Conservation (phyloP, 176 grass and related monocot species). For the Melocanna baccifera region DNA sequence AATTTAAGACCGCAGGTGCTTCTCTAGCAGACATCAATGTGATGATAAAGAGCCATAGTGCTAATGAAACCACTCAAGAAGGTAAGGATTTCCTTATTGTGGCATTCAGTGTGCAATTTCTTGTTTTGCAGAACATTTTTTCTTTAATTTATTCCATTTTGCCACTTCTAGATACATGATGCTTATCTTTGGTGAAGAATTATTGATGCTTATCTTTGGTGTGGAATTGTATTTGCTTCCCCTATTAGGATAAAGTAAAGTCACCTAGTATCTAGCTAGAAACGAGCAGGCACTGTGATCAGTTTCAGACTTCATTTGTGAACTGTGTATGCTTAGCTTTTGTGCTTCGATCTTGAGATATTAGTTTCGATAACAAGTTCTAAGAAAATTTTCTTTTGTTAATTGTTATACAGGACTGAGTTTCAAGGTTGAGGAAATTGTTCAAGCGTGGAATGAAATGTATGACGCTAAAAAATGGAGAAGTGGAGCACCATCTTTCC, state of each 20-base stretch:
- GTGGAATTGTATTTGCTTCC: background rate
- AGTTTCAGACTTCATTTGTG: background rate
- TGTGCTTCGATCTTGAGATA: background rate
- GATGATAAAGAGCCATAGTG: conserved; percentile 67
- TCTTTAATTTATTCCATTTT: background rate
- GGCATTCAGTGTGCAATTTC: background rate
- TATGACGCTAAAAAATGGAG: conserved; percentile 66
- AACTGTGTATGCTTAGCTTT: background rate
- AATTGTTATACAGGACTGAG: conserved; percentile 54
- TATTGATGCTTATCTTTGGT: background rate
- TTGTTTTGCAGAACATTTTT: background rate
- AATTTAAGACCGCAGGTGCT: conserved; percentile 67
- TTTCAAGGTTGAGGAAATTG: conserved; percentile 79
- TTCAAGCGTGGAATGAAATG: conserved; percentile 76
- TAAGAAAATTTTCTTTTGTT: conserved; percentile 30
- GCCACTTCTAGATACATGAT: background rate
- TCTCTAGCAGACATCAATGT: conserved; percentile 52
- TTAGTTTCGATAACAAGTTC: background rate
- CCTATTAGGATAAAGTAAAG: background rate
- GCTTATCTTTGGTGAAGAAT: background rate
- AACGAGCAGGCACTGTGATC: background rate
- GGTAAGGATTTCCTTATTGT: conserved; percentile 19
- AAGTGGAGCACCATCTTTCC: conserved; percentile 42
- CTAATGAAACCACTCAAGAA: conserved; percentile 70
- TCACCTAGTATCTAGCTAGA: background rate